Percentiles rank a stretch among this genome's conserved stretches.
These are phyloP conservation scores for Paramecium sexaurelia DNA, from an alignment of 73 alveolate genomes.

Conservation along the genomic window DNA sequence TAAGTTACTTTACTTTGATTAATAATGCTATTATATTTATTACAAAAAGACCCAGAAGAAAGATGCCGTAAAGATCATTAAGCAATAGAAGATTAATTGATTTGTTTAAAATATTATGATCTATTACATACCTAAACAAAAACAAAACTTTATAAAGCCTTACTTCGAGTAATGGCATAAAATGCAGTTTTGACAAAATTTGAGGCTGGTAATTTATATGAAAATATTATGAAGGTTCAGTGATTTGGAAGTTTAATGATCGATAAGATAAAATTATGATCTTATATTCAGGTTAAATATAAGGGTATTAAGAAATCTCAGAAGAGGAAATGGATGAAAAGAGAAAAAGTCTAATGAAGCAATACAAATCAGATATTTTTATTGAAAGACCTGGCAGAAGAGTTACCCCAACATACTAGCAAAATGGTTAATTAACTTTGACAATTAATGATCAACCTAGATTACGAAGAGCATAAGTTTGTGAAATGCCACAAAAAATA, in stretches of 20 bases:
- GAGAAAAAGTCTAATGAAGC: background rate
- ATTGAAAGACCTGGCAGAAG: constrained; percentile 10
- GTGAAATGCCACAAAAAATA: background rate
- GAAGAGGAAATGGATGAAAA: background rate
- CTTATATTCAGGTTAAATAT: background rate
- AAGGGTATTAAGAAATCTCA: background rate
- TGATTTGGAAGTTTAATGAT: constrained; percentile 15
- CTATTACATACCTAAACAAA: background rate
- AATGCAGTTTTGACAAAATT: background rate
- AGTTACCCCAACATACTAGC: background rate
- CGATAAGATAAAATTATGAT: background rate
- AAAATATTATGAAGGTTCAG: background rate
- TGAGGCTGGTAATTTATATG: background rate
- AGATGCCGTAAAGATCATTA: background rate
- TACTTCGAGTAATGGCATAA: background rate
- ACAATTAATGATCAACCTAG: background rate
- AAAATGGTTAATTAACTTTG: background rate
- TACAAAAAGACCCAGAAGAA: background rate
- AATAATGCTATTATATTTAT: background rate
- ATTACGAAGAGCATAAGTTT: background rate
- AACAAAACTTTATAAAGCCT: background rate
- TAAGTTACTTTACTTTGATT: background rate
- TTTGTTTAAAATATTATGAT: background rate
- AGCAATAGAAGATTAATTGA: constrained; percentile 1
- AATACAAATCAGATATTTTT: constrained; percentile 12